phyloP scores from a whole-genome alignment of 2,329 filamentous ascomycete species.

The Trichoderma atroviride region DNA sequence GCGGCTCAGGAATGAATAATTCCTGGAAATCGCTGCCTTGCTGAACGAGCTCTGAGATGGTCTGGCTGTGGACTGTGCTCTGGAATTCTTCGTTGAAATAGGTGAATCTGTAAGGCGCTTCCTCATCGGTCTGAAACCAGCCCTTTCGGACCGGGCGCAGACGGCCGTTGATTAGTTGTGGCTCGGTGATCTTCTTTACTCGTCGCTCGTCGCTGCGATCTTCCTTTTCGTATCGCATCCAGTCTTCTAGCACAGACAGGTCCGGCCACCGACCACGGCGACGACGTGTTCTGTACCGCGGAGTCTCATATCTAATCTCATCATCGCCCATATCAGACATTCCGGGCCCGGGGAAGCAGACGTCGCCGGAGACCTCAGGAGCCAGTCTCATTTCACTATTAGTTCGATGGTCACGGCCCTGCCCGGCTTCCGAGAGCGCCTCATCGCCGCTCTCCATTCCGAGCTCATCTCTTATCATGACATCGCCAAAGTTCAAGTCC shows the following conservation, averaged over 20 bases:
- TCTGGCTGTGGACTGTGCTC: slow-evolving; percentile 94
- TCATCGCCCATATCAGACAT: slow-evolving; percentile 82
- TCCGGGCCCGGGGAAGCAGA: slow-evolving; percentile 78
- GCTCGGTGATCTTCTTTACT: slow-evolving; percentile 90
- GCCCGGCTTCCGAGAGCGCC: slow-evolving; percentile 36
- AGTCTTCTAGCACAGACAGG: slow-evolving; percentile 79
- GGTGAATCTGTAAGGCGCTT: slow-evolving; percentile 90
- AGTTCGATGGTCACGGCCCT: slow-evolving; percentile 36
- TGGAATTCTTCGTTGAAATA: slow-evolving; percentile 98
- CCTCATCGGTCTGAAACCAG: slow-evolving; percentile 88
- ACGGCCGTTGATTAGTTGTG: slow-evolving; percentile 86
- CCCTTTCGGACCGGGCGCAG: slow-evolving; percentile 76
- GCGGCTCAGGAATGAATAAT: slow-evolving; percentile 87
- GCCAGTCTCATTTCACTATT: slow-evolving; percentile 51
- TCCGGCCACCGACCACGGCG: slow-evolving; percentile 83
- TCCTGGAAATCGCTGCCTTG: slow-evolving; percentile 82
- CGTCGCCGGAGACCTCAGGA: slow-evolving; percentile 76
- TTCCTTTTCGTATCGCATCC: slow-evolving; percentile 84
- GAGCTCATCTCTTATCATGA: slow-evolving; percentile 71
- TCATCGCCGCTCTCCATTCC: slow-evolving; percentile 42
- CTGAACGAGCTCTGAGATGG: slow-evolving; percentile 89
- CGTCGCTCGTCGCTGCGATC: slow-evolving; percentile 75
- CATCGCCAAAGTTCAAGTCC: slow-evolving; percentile 65
- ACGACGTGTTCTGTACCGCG: slow-evolving; percentile 51
- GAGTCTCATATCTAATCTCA: slow-evolving; percentile 56